Base-by-base conservation (phyloP, 2,329 filamentous ascomycete species). In the Aspergillus fructus region DNA sequence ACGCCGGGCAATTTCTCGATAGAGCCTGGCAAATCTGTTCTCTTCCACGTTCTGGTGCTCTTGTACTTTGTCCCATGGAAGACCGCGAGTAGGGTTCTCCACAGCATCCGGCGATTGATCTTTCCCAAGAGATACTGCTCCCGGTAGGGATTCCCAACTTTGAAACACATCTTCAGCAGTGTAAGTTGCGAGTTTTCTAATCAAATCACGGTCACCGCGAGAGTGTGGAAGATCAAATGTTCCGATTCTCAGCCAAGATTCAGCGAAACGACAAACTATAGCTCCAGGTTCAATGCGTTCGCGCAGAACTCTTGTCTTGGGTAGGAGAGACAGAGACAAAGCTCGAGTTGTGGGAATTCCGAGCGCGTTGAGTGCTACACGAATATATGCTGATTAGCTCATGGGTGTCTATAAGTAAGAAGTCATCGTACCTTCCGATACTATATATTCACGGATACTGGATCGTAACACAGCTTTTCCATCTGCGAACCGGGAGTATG, bases 401-500 rank as follows among this genome's bases (percentile, higher is more conserved):
- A 33, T 6, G 15, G 19, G 19, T 24, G 19, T 12, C 17, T 34
- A 4, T 33, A 11, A 12, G 30, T 39, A 15, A 21, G 30, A 19
- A 23, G 13, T 9, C 30, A 21, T 23, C 13, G 24, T 62, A 77
- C 88, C 87, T 78, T 99, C 94, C 49, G 90, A 96, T 19, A 96
- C 93, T 43, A 99, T 80, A 66, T 94, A 99, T 77, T 99, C 94
- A 59, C 94, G 85, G 65, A 99, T 96, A 69, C 91, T 96, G 27
- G 91, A 96, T 59, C 94, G 82, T 51, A 99, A 79, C 3, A 99
- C 94, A 1, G 94, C 94, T 71, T 94, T 93, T 30, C 94, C 94
- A 72, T 99, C 94, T 23, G 94, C 94, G 65, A 99, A 99, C 3
- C 94, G 88, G 40, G 91, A 96, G 77, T 99, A 99, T 0, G 94